Base-by-base conservation (phyloP, 495 filamentous ascomycete genomes). In the Aspergillus heteromorphus region DNA sequence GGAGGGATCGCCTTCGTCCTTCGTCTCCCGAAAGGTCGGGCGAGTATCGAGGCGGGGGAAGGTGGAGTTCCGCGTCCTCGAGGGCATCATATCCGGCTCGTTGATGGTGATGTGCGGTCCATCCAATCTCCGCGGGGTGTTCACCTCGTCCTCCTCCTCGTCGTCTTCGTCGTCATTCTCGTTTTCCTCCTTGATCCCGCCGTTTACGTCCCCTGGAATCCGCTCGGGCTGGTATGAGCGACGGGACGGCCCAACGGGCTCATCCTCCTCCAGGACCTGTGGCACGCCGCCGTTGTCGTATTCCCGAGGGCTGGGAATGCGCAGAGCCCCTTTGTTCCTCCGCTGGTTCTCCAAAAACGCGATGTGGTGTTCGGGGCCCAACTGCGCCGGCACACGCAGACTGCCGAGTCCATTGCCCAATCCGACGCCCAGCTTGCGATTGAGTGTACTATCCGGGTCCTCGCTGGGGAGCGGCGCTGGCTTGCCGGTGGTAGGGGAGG, bases 271-370 rank as follows among this genome's bases (percentile, higher is more conserved):
- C 14, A 92, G 68, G 5, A 78, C 72, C 57, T 85, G 66, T 0
- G 91, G 91, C 4, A 84, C 72, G 18, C 87, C 79, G 21, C 92
- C 92, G 19, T 80, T 81, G 54, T 97, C 92, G 52, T 86, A 90
- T 57, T 95, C 92, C 60, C 89, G 77, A 2, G 91, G 92, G 40
- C 89, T 89, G 0, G 92, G 92, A 54, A 97, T 96, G 18, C 89
- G 85, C 23, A 96, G 67, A 0, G 88, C 82, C 13, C 80, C 80
- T 60, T 82, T 84, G 57, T 86, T 85, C 52, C 86, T 86, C n/a
- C 89, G 80, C 63, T 95, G 91, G 17, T 88, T 85, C 67, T 95
- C 85, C 16, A 95, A 66, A 62, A 97, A 89, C 2, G 87, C 88
- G 57, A 96, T 92, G 62, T 92, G 87, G 54, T 91, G 85, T 52